phyloP scores from a whole-genome alignment of 768 basidiomycete species.

The Cystoderma amianthinum region DNA sequence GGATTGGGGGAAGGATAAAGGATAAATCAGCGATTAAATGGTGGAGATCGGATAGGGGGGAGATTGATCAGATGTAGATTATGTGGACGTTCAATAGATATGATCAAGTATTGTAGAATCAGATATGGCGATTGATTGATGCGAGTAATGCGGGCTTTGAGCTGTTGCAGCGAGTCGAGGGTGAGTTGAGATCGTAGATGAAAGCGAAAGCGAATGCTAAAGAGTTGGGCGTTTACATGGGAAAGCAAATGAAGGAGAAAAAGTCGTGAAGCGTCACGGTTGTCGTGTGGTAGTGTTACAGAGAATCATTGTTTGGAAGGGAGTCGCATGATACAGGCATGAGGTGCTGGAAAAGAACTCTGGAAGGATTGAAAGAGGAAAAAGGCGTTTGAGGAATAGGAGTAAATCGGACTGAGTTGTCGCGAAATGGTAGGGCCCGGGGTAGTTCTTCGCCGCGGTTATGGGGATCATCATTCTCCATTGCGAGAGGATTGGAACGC shows the following conservation, averaged over 20 bases:
- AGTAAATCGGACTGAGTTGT: constrained; percentile 12
- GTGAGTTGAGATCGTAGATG: background rate
- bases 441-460: constrained; percentile 2
- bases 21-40: constrained; percentile 5
- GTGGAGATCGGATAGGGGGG: constrained; percentile 4
- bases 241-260: constrained; percentile 8
- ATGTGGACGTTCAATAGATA: constrained; percentile 8
- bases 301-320: constrained; percentile 4
- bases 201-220: background rate
- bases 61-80: constrained; percentile 9
- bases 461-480: constrained; percentile 6
- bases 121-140: constrained; percentile 11
- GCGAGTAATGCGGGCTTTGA: constrained; percentile 4
- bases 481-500: constrained; percentile 27
- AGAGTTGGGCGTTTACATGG: background rate
- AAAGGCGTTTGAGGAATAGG: constrained; percentile 20
- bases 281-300: constrained; percentile 8
- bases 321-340: constrained; percentile 50
- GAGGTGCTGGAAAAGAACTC: constrained; percentile 48
- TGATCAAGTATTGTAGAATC: background rate
- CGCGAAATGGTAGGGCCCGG: constrained; percentile 10
- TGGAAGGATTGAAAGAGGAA: constrained; percentile 38
- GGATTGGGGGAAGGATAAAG: background rate
- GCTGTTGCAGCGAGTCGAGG: background rate
- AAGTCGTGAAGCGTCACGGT: constrained; percentile 6